Evolutionary conservation across 2,329 filamentous ascomycete genomes (phyloP), one percentile per base, ranked within the genome.

Genomic region (Beauveria varroae): DNA sequence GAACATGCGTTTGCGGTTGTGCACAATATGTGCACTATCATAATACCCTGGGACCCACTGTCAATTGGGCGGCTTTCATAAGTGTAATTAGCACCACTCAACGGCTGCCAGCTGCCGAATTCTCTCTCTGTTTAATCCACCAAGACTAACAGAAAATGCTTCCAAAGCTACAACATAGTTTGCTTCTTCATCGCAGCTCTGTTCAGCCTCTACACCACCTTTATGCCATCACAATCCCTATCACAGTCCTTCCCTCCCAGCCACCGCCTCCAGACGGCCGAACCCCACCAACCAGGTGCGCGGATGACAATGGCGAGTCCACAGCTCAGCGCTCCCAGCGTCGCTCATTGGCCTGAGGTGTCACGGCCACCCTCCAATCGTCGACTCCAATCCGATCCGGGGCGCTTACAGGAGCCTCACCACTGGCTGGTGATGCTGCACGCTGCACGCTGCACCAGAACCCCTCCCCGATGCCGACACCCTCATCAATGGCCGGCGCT

Each of bases 351-450:
- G 59, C 52, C 44, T 7, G 24, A 18, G 22, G 52, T 22, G 18
- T 5, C 37, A 56, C 44, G 20, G 30, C 30, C 44, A 50, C 28
- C 52, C 51, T 56, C 59, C 59, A 61, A 61, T 61, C 59, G 52
- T 16, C 51, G 52, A 22, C 52, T 44, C 59, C 44, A 40, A 24
- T 34, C 52, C 52, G 52, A 61, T 61, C 52, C 22, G 52, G 59
- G 59, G 59, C 59, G 59, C 59, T 61, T 61, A 61, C 51, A 61
- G 59, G 24, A 61, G 44, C 51, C 7, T 61, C 59, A 61, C 44
- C 41, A 61, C 43, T 55, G 49, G 49, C 57, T 54, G 43, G 43
- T 18, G 26, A 54, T 60, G 50, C 10, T 44, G 57, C 43, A 34
- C 16, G 22, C 30, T 6, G 43, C 30, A 41, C 24, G 22, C 43